Evolutionary conservation across 257 asterid species (phyloP).

Genomic region (Marsdenia floribunda): DNA sequence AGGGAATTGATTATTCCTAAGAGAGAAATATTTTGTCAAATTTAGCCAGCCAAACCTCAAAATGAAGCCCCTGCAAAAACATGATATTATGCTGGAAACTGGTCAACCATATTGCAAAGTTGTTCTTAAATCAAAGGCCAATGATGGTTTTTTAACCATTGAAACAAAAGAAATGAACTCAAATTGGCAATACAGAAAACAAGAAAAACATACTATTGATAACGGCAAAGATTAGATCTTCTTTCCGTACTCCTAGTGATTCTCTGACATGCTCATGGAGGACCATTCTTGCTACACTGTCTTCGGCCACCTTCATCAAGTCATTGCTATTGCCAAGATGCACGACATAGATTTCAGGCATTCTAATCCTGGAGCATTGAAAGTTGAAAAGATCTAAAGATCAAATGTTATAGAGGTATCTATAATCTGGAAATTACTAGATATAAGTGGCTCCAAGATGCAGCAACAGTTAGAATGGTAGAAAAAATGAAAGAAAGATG

Average conservation of each 20-base stretch:
- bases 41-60: neutral
- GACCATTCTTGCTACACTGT: conserved; percentile 67
- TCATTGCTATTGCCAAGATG: conserved; percentile 98
- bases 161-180: conserved; percentile 4
- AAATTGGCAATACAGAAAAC: conserved; percentile 14
- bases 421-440: too few species aligned
- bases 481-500: neutral
- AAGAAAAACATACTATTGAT: conserved; percentile 71
- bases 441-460: neutral
- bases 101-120: neutral
- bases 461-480: neutral
- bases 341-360: conserved; percentile 92
- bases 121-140: neutral
- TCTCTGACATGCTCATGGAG: conserved; percentile 86
- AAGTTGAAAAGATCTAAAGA: conserved; percentile 11
- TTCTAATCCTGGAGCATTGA: conserved; percentile 64
- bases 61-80: neutral
- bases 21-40: neutral
- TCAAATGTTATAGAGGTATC: neutral
- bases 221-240: conserved; percentile 71
- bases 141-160: neutral
- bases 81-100: neutral
- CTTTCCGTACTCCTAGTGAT: conserved; percentile 80
- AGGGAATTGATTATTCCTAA: neutral
- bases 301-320: conserved; percentile 85